Evolutionary conservation across 805 yeast genomes (phyloP).

Genomic region (Isabelozyma rhagii): DNA sequence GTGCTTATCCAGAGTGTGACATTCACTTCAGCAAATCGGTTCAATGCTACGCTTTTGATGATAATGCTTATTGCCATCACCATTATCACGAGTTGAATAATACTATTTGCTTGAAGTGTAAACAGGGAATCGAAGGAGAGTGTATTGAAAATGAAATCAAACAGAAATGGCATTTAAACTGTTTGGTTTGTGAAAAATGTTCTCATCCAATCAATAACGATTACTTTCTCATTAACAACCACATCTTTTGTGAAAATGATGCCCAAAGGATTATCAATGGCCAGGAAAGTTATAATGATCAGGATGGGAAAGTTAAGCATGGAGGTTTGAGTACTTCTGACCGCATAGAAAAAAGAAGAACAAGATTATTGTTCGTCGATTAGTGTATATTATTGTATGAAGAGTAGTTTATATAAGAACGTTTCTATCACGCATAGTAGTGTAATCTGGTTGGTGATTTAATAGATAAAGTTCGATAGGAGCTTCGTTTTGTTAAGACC

Average conservation of each 20-base stretch:
- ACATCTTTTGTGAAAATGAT: slow-evolving; percentile 51
- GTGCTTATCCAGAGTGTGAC: slow-evolving; percentile 54
- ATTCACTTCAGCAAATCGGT: slow-evolving; percentile 55
- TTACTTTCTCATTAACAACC: slow-evolving; percentile 49
- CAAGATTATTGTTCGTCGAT: slow-evolving; percentile 37
- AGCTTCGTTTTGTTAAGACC: too few relatives aligned
- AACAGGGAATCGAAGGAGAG: slow-evolving; percentile 80
- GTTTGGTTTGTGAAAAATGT: slow-evolving; percentile 71
- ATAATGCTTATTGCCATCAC: slow-evolving; percentile 75
- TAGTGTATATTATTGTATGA: slow-evolving; percentile 5
- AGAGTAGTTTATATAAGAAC: background rate
- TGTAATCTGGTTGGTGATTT: too few relatives aligned
- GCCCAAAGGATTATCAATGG: slow-evolving; percentile 29
- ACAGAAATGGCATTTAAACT: slow-evolving; percentile 72
- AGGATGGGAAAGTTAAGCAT: slow-evolving; percentile 13
- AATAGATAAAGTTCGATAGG: too few relatives aligned
- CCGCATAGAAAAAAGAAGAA: slow-evolving; percentile 42
- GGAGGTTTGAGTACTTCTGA: slow-evolving; percentile 25
- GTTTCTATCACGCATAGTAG: too few relatives aligned
- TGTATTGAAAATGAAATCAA: slow-evolving; percentile 75
- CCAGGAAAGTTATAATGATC: slow-evolving; percentile 15
- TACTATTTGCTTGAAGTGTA: slow-evolving; percentile 71
- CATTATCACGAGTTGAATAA: slow-evolving; percentile 77
- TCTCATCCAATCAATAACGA: slow-evolving; percentile 46
- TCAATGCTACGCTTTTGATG: slow-evolving; percentile 73